These are phyloP conservation scores for Elymus sibiricus DNA, from an alignment of 176 grass and related monocot species.

Conservation along the genomic window DNA sequence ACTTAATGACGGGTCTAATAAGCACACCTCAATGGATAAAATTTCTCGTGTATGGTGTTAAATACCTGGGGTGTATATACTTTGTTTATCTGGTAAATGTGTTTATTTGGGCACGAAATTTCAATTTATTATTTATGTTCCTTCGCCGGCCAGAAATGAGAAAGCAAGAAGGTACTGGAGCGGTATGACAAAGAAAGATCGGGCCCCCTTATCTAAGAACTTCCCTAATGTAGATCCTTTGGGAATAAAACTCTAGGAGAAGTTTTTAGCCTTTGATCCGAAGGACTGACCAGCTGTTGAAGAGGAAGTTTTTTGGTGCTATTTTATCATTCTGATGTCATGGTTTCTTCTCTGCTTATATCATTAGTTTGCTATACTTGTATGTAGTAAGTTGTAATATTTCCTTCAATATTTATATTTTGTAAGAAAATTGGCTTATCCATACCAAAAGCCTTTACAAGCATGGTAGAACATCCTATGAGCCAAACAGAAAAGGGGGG, in stretches of 20 bases:
- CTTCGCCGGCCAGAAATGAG: slow-evolving; percentile 47
- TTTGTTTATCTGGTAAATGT: not conserved
- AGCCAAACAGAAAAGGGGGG: slow-evolving; percentile 72
- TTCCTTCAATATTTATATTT: not conserved
- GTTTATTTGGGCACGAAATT: not conserved
- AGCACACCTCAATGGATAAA: slow-evolving; percentile 75
- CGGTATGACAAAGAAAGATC: slow-evolving; percentile 89
- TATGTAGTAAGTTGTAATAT: not conserved
- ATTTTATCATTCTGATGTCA: not conserved
- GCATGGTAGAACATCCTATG: slow-evolving; percentile 78
- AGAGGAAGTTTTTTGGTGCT: slow-evolving; percentile 50
- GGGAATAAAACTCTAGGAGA: slow-evolving; percentile 74
- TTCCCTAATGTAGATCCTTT: slow-evolving; percentile 85
- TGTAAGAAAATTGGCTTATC: slow-evolving; percentile 66
- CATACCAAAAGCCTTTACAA: slow-evolving; percentile 77
- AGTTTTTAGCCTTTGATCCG: slow-evolving; percentile 77
- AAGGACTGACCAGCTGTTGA: slow-evolving; percentile 84
- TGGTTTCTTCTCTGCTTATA: slow-evolving; percentile 26
- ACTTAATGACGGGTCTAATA: slow-evolving; percentile 94
- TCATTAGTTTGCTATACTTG: not conserved
- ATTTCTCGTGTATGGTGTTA: slow-evolving; percentile 78
- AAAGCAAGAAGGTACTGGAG: slow-evolving; percentile 94
- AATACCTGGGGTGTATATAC: not conserved
- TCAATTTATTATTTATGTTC: not conserved
- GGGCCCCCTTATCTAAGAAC: slow-evolving; percentile 69